Conservation (phyloP, 2,329 filamentous ascomycete genomes). For the Sporothrix globosa region DNA sequence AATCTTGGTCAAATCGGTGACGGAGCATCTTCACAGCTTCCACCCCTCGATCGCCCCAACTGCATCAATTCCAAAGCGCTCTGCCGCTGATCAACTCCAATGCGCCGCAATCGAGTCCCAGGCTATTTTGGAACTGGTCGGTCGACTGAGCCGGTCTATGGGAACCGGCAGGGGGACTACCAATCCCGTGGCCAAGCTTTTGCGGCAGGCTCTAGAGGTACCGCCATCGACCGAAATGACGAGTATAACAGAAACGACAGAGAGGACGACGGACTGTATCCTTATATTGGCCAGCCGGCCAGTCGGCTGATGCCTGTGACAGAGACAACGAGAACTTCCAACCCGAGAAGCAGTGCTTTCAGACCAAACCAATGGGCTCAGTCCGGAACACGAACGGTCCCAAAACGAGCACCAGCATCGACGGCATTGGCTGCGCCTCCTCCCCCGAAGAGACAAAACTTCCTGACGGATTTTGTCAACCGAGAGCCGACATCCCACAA, state of each 20-base stretch:
- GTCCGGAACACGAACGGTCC: not conserved
- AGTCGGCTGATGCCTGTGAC: not conserved
- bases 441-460: not conserved
- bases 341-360: not conserved
- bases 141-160: slow-evolving; percentile 4
- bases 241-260: not conserved
- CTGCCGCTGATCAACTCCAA: not conserved
- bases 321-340: not conserved
- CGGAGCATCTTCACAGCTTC: not conserved
- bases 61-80: not conserved
- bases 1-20: not conserved
- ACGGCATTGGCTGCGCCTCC: not conserved
- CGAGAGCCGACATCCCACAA: not conserved
- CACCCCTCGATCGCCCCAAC: not conserved
- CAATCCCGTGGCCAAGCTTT: not conserved
- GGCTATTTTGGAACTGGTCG: slow-evolving; percentile 31
- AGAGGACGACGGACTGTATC: not conserved
- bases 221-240: too few species aligned
- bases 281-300: not conserved
- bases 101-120: slow-evolving; percentile 22
- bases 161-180: not conserved
- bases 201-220: not conserved
- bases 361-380: slow-evolving; percentile 28
- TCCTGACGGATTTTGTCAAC: slow-evolving; percentile 11
- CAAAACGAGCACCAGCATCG: not conserved